These are phyloP conservation scores for Bruguiera gymnorhiza DNA, from an alignment of 345 rosid species.

Conservation along the genomic window DNA sequence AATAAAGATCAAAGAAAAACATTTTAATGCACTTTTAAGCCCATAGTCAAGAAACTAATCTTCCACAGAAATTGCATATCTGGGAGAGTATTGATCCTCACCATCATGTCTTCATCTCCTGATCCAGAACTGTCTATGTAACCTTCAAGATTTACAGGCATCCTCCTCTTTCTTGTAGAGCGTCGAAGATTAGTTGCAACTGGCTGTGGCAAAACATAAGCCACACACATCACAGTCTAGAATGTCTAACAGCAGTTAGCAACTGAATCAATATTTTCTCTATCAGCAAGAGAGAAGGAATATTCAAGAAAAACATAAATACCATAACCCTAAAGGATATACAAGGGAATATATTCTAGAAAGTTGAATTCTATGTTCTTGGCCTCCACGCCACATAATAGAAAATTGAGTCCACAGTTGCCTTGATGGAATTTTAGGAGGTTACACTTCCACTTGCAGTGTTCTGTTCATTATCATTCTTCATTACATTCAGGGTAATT, in stretches of 20 bases:
- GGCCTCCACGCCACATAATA: not conserved
- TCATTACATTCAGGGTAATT: not conserved
- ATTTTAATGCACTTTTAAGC: not conserved
- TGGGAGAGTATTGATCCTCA: slow-evolving; percentile 34
- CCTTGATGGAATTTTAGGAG: not conserved
- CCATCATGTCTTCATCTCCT: slow-evolving; percentile 95
- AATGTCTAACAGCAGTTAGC: slow-evolving; percentile 5
- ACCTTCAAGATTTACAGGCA: slow-evolving; percentile 73
- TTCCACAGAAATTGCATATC: not conserved
- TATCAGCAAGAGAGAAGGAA: slow-evolving; percentile 15
- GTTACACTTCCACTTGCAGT: not conserved
- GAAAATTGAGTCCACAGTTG: slow-evolving; percentile 1
- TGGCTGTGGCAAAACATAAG: slow-evolving; percentile 47
- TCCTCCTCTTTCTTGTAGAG: slow-evolving; percentile 87
- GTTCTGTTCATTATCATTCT: not conserved
- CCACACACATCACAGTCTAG: slow-evolving; percentile 19
- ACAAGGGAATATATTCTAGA: not conserved
- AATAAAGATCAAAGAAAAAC: not conserved
- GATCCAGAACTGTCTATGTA: slow-evolving; percentile 90
- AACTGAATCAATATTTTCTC: slow-evolving; percentile 6
- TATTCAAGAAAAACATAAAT: not conserved
- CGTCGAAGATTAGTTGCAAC: slow-evolving; percentile 83
- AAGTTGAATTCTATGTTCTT: not conserved
- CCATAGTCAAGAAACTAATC: slow-evolving; percentile 1
- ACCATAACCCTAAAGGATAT: not conserved